Percentiles rank a stretch among this genome's conserved stretches.
These are phyloP conservation scores for Chimonanthus salicifolius DNA, from an alignment of 164 flowering plant genomes.

Conservation along the genomic window DNA sequence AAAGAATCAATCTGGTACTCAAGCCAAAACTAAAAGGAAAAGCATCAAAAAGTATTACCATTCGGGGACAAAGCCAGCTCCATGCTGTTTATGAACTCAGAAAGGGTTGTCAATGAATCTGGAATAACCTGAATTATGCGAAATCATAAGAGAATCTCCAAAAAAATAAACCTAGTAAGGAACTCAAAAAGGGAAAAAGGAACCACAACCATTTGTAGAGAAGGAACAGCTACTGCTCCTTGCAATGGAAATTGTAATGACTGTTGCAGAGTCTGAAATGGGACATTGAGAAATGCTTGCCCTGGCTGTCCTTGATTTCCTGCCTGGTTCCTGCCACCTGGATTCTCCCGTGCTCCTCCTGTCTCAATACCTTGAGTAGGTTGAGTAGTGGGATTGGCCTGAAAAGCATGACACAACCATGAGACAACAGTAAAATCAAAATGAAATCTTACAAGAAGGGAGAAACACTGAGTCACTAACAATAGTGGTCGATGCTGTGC, in stretches of 20 bases:
- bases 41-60: slow-evolving; percentile 35
- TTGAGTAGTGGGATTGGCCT: slow-evolving; percentile 38
- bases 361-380: slow-evolving; percentile 46
- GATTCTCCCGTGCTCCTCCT: slow-evolving; percentile 31
- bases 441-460: neutral
- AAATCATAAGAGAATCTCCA: neutral
- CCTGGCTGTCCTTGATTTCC: slow-evolving; percentile 45
- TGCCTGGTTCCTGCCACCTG: slow-evolving; percentile 36
- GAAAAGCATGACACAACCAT: slow-evolving; percentile 10
- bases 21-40: neutral
- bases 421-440: neutral
- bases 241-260: slow-evolving; percentile 47
- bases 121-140: slow-evolving; percentile 69
- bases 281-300: slow-evolving; percentile 31
- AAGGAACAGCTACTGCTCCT: slow-evolving; percentile 57
- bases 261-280: slow-evolving; percentile 42
- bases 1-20: neutral
- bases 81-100: slow-evolving; percentile 79
- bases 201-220: slow-evolving; percentile 46
- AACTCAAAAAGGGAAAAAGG: neutral
- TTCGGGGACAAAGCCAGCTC: slow-evolving; percentile 50
- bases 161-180: neutral
- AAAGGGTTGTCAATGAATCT: slow-evolving; percentile 70
- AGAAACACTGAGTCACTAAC: slow-evolving; percentile 33
- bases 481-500: slow-evolving; percentile 26